Base-by-base conservation (phyloP, 1,284 basidiomycete genomes). In the Pholiota adiposa region DNA sequence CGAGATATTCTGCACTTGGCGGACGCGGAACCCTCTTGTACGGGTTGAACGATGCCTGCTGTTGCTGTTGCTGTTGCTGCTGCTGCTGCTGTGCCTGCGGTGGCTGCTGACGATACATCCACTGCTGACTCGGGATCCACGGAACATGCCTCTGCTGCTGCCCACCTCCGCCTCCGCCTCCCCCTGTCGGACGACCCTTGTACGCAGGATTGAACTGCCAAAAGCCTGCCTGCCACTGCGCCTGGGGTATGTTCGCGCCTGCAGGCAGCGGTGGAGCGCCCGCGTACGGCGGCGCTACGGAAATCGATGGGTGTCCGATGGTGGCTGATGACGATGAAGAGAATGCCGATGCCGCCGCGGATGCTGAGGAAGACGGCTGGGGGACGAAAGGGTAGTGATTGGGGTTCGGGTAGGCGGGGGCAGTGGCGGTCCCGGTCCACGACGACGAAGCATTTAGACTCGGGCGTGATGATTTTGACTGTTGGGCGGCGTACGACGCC, bases 1-100 rank as follows among this genome's bases (percentile, higher is more conserved):
- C 78, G 70, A 87, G 82, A 71, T 90, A 90, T 53, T 83, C 83
- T 2, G 81, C 81, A 65, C 83, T 86, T 4, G 86, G 82, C 0
- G 81, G 80, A 53, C 81, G 84, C 8, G 82, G 79, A 16, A 77
- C 67, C 31, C 85, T 83, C 67, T 88, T 89, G 74, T 83, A 85
- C 0, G 89, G 88, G 61, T 88, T 86, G 63, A 72, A 82, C 40
- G 73, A 67, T 27, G 72, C 50, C 50, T 64, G 66, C 29, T 63
- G 68, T 54, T 59, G 62, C 14, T 58, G 43, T 51, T 62, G 67
- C 38, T 60, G 61, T 46, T 63, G 65, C 53, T 70, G 71, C 36
- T 65, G 69, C 52, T 69, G 69, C 56, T 50, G 58, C 40, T 63
- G 65, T 40, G 65, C 66, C 49, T 62, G 68, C 44, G 62, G 65